Base-by-base conservation (phyloP, 2,329 filamentous ascomycete genomes). In the Microcyclospora pomicola region DNA sequence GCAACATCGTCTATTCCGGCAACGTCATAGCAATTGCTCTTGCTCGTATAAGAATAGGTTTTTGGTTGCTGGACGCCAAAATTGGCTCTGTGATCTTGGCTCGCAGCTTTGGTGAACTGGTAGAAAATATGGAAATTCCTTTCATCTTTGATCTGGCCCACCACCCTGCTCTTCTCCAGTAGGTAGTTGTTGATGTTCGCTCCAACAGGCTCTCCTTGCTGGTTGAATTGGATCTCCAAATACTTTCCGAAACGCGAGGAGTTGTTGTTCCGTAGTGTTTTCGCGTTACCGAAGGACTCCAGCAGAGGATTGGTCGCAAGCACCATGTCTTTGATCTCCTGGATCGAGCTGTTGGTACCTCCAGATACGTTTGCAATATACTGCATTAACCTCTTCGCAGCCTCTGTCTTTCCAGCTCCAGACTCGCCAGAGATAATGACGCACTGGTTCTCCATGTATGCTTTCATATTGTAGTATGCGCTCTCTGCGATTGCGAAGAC, bases 101-200 rank as follows among this genome's bases (percentile, higher is more conserved):
- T 82, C 9, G 88, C 88, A 3, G 83, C 86, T 64, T 96, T 98
- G 34, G 91, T 84, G 61, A 96, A 95, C 61, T 98, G 91, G 64
- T 98, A 98, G 61, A 98, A 98, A 54, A 98, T 96, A 64, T 98
- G 91, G 62, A 98, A 98, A 64, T 94, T 96, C 50, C 91, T 77
- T 71, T 98, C 91, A 59, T 95, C 93, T 41, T 67, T 71, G 50
- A 96, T 96, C 66, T 96, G 91, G 12, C 88, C 86, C 9, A 94
- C 86, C 13, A 98, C 91, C 65, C 91, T 75, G 34, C 84, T 80
- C 69, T 96, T 96, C 61, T 98, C 91, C 37, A 98, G 71, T 15
- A 98, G 71, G 56, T 98, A 98, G 61, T 98, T 98, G 56, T 88
- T 95, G 62, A 98, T 95, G 61, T 94, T 91, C 43, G 91, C 91